Percentiles rank a stretch among this genome's conserved stretches.
Evolutionary conservation across 108 stramenopile genomes (phyloP).

Genomic region (Fistulifera pelliculosa): DNA sequence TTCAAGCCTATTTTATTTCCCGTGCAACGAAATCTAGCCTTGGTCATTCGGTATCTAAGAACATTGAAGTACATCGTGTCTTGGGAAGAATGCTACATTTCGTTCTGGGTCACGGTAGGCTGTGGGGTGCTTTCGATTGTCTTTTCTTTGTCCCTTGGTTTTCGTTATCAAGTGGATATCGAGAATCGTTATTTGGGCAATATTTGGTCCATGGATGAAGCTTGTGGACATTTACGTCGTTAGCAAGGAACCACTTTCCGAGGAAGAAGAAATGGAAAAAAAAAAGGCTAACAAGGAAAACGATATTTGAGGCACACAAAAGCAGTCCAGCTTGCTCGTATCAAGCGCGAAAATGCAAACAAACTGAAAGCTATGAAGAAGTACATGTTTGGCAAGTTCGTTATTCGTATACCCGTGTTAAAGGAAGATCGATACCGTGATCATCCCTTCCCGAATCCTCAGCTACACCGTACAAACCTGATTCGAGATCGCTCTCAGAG

Average conservation of each 20-base stretch:
- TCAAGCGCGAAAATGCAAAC: conserved; percentile 11
- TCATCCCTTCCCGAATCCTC: conserved; percentile 53
- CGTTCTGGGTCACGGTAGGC: conserved; percentile 50
- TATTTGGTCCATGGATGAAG: conserved; percentile 75
- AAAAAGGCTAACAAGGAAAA: conserved; percentile 8
- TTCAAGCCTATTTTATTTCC: conserved; percentile 8
- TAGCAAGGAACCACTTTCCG: conserved; percentile 3
- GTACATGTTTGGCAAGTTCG: conserved; percentile 60
- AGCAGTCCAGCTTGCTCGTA: conserved; percentile 3
- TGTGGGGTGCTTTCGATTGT: conserved; percentile 40
- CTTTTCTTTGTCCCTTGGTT: conserved; percentile 53
- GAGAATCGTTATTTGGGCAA: conserved; percentile 49
- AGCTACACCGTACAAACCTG: conserved; percentile 37
- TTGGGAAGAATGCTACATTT: conserved; percentile 57
- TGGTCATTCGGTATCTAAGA: conserved; percentile 28
- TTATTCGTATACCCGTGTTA: conserved; percentile 51
- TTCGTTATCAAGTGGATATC: conserved; percentile 48
- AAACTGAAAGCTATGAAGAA: conserved; percentile 71
- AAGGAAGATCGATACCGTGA: conserved; percentile 64
- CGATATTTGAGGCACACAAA: conserved; percentile 1
- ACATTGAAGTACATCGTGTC: conserved; percentile 32
- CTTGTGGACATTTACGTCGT: conserved; percentile 51
- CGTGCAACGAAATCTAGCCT: conserved; percentile 19
- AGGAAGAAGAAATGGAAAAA: neutral
- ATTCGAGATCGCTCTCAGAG: conserved; percentile 26